A percentile compares a stretch with the other conserved stretches of the same genome.
These are phyloP conservation scores for Scenedesmus sp. DNA, from an alignment of 163 green algal genomes.

Conservation along the genomic window DNA sequence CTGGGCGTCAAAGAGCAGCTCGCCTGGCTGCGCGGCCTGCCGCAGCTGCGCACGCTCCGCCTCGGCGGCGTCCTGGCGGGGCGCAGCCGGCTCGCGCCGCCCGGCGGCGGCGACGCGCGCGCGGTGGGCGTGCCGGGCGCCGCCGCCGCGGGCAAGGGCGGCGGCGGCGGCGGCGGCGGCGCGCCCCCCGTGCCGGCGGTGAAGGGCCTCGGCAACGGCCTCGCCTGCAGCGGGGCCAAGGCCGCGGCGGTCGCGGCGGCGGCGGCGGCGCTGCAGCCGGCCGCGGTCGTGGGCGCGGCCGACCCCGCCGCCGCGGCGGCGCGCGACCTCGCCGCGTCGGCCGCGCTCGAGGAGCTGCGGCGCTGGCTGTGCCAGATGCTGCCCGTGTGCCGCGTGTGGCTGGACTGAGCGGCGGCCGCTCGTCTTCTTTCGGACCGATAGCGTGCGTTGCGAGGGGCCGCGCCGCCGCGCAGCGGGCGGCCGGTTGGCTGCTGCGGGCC, in stretches of 20 bases:
- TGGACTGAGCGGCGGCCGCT: slow-evolving; percentile 23
- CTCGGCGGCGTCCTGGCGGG: slow-evolving; percentile 22
- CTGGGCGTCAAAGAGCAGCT: slow-evolving; percentile 39
- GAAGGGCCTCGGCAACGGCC: slow-evolving; percentile 29
- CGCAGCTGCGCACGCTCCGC: slow-evolving; percentile 24
- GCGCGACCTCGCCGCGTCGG: slow-evolving; percentile 10
- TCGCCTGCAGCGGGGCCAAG: neutral
- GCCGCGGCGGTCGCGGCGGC: neutral
- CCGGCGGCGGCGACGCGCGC: neutral
- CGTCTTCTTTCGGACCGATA: too few species aligned
- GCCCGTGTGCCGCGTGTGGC: slow-evolving; percentile 29
- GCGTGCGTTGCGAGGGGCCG: too few species aligned
- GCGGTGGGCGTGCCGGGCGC: neutral
- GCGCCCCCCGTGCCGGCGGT: slow-evolving; percentile 15
- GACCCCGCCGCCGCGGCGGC: slow-evolving; percentile 25
- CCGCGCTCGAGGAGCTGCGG: slow-evolving; percentile 18
- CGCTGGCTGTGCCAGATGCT: slow-evolving; percentile 35
- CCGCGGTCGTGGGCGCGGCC: neutral
- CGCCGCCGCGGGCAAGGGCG: neutral
- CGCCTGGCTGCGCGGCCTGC: slow-evolving; percentile 14
- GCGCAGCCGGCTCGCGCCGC: slow-evolving; percentile 12
- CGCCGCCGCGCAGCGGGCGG: too few species aligned
- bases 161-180: neutral
- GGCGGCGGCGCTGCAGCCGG: neutral
- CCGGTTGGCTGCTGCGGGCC: too few species aligned